These are phyloP conservation scores for Psilocybe sp. DNA, from an alignment of 768 basidiomycete genomes.

Conservation along the genomic window DNA sequence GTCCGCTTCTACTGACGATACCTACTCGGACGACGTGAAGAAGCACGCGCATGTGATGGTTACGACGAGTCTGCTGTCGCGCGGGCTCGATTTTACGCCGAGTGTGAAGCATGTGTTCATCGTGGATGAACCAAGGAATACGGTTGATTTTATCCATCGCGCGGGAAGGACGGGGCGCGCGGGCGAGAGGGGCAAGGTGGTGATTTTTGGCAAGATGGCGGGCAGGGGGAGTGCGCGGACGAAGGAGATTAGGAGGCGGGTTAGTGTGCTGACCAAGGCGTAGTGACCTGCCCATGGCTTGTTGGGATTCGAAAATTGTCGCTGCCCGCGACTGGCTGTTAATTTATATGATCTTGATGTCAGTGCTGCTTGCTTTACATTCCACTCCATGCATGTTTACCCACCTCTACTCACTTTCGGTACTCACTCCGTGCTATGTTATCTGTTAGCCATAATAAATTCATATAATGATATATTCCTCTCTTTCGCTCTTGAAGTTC, in stretches of 20 bases:
- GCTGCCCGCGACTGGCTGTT: no score
- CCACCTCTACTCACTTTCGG: no score
- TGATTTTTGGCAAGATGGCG: slow-evolving; percentile 70
- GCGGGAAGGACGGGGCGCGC: slow-evolving; percentile 84
- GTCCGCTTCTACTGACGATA: slow-evolving; percentile 2
- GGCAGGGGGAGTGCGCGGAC: slow-evolving; percentile 59
- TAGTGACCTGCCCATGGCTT: neutral
- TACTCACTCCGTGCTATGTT: no score
- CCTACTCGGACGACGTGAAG: slow-evolving; percentile 19
- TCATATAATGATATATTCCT: no score
- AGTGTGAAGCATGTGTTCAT: slow-evolving; percentile 80
- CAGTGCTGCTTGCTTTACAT: no score
- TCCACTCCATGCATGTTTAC: no score
- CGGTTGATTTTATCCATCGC: slow-evolving; percentile 89
- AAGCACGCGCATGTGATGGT: slow-evolving; percentile 66
- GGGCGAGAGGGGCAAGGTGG: slow-evolving; percentile 65
- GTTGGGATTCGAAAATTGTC: no score
- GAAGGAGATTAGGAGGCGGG: slow-evolving; percentile 48
- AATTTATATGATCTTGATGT: no score
- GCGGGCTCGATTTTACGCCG: slow-evolving; percentile 86
- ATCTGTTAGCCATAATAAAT: no score
- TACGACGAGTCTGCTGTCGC: slow-evolving; percentile 87
- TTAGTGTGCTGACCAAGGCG: slow-evolving; percentile 27
- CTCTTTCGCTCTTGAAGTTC: no score
- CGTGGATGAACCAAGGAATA: slow-evolving; percentile 83